These are phyloP conservation scores for Rickenella mellea DNA, from an alignment of 768 basidiomycete species.

Conservation along the genomic window DNA sequence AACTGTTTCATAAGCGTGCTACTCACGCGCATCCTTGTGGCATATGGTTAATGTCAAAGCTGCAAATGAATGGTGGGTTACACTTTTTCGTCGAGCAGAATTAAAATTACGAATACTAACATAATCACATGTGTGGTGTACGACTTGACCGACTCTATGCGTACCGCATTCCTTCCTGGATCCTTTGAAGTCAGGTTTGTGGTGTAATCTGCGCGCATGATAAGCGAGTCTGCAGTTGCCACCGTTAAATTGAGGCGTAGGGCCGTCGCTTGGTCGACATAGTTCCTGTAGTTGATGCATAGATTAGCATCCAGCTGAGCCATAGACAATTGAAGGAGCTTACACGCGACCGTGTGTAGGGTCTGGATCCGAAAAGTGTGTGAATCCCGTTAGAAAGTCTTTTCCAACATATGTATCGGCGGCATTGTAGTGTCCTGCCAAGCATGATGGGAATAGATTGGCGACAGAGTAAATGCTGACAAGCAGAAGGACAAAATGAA, in stretches of 20 bases:
- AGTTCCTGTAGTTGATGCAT: slow-evolving; percentile 22
- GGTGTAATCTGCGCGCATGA: slow-evolving; percentile 46
- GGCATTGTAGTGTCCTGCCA: neutral
- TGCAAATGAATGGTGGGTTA: slow-evolving; percentile 8
- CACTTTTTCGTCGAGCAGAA: neutral
- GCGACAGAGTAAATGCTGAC: no score
- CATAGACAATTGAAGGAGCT: slow-evolving; percentile 11
- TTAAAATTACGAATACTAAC: slow-evolving; percentile 21
- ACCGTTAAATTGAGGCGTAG: slow-evolving; percentile 46
- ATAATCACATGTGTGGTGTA: slow-evolving; percentile 46
- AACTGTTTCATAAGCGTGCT: slow-evolving; percentile 1
- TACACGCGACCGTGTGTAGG: slow-evolving; percentile 65
- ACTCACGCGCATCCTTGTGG: slow-evolving; percentile 48
- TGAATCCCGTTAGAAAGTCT: slow-evolving; percentile 43
- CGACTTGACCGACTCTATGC: slow-evolving; percentile 41
- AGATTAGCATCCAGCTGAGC: neutral
- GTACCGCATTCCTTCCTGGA: slow-evolving; percentile 49
- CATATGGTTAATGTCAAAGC: slow-evolving; percentile 48
- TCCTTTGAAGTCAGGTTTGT: slow-evolving; percentile 36
- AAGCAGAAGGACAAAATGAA: no score
- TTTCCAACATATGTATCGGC: slow-evolving; percentile 18
- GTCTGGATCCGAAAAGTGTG: slow-evolving; percentile 39
- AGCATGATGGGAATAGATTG: no score
- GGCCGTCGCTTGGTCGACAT: slow-evolving; percentile 39
- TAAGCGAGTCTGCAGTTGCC: slow-evolving; percentile 39